Evolutionary conservation across 805 yeast species (phyloP).

Genomic region (Torulaspora quercuum): DNA sequence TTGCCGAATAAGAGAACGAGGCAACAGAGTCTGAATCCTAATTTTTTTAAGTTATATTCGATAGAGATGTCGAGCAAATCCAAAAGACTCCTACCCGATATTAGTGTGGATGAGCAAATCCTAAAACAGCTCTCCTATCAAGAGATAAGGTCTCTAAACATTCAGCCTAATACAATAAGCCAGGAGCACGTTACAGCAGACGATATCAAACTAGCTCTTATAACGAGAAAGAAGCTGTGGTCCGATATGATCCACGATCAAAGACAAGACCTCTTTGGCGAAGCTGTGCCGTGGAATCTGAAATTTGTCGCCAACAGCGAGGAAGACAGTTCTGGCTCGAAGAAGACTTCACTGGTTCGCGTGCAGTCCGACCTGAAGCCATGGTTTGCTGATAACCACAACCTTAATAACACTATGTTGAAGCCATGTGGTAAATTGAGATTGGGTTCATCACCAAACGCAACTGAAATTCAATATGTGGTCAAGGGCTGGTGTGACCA

Average conservation of each 20-base stretch:
- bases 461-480: slow-evolving; percentile 31
- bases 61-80: slow-evolving; percentile 27
- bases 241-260: slow-evolving; percentile 28
- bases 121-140: slow-evolving; percentile 21
- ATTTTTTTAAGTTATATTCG: slow-evolving; percentile 32
- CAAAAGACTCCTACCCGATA: slow-evolving; percentile 30
- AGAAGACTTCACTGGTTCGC: slow-evolving; percentile 25
- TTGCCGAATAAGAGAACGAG: slow-evolving; percentile 29
- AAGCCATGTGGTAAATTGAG: slow-evolving; percentile 33
- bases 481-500: slow-evolving; percentile 38
- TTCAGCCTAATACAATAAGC: slow-evolving; percentile 13
- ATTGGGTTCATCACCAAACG: slow-evolving; percentile 17
- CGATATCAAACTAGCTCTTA: slow-evolving; percentile 31
- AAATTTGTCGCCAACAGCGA: slow-evolving; percentile 16
- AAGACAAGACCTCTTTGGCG: slow-evolving; percentile 34
- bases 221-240: slow-evolving; percentile 34
- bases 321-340: slow-evolving; percentile 4
- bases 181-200: slow-evolving; percentile 20
- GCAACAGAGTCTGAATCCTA: slow-evolving; percentile 28
- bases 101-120: slow-evolving; percentile 32
- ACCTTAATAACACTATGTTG: slow-evolving; percentile 19
- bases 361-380: slow-evolving; percentile 30
- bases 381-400: slow-evolving; percentile 20
- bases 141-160: slow-evolving; percentile 25
- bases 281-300: slow-evolving; percentile 27